Conservation (phyloP, 2,329 filamentous ascomycete genomes). For the Bipolaris zeicola region DNA sequence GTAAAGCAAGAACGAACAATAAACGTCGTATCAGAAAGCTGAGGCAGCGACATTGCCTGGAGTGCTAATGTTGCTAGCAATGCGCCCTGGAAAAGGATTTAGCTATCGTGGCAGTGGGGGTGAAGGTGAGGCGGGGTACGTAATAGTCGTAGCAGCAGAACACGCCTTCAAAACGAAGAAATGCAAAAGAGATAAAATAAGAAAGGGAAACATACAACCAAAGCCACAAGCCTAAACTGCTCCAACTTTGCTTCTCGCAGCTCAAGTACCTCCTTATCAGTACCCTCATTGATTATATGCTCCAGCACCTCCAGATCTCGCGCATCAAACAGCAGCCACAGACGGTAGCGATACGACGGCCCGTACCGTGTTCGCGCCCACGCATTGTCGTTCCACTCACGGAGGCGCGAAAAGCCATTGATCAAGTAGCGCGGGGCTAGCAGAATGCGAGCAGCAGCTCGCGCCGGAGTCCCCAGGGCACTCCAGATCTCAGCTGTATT, state of each 20-base stretch:
- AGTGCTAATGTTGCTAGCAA: slow-evolving; percentile 23
- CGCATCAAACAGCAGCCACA: slow-evolving; percentile 31
- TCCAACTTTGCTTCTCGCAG: slow-evolving; percentile 20
- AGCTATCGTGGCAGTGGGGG: neutral
- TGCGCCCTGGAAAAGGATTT: slow-evolving; percentile 17
- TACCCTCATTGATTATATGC: slow-evolving; percentile 21
- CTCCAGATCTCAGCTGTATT: slow-evolving; percentile 12
- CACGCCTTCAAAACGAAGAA: too few species aligned
- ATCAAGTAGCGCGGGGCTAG: slow-evolving; percentile 12
- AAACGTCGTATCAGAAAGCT: slow-evolving; percentile 13
- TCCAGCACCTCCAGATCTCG: slow-evolving; percentile 25
- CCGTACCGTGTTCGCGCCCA: slow-evolving; percentile 26
- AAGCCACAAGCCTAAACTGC: slow-evolving; percentile 22
- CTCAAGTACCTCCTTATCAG: slow-evolving; percentile 18
- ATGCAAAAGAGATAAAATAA: neutral
- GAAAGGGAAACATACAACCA: slow-evolving; percentile 21
- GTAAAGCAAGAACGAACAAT: slow-evolving; percentile 18
- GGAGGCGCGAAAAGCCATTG: slow-evolving; percentile 9
- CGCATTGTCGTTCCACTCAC: slow-evolving; percentile 6
- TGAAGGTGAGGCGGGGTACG: too few species aligned
- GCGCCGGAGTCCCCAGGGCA: slow-evolving; percentile 10
- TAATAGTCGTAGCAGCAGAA: too few species aligned
- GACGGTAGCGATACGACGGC: slow-evolving; percentile 14
- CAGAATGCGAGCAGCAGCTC: slow-evolving; percentile 6
- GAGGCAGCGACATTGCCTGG: slow-evolving; percentile 22